Base-by-base conservation (phyloP, 148 eudicot species). In the Rheum nobile region DNA sequence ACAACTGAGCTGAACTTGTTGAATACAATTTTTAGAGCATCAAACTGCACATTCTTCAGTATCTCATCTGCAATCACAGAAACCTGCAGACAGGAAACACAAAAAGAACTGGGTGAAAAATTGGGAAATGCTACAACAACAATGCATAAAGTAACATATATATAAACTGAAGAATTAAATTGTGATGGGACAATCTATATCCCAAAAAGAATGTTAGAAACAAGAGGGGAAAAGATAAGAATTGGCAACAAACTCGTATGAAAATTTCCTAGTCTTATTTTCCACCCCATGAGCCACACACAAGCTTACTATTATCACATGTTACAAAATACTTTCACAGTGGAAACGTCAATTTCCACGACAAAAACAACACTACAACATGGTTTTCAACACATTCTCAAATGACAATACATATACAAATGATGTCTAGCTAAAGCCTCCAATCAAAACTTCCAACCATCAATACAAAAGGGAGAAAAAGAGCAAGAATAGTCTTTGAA, bases 31-130 rank as follows among this genome's bases (percentile, higher is more conserved):
- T 92, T 90, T 71, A 95, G 57, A n/a, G 99, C 99, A 81, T 95
- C 99, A 86, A 68, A 95, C 76, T 95, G 84, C 41, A 90, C 92
- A 76, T 90, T 90, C 84, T 95, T 95, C 83, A 95, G 79, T 75
- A 95, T 90, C 78, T 95, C 98, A 83, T 95, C 96, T 22, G 96
- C 98, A 76, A 95, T 68, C 61, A 84, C 93, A 75, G 98, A 85
- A 77, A 95, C 90, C 98, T 95, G 82, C n/a, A 77, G 43, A 63
- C n/a, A 32, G 3, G 72, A 67, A 38, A 52, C n/a, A 75, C 34
- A 26, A 46, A 19, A 38, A 43, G 19, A 41, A 42, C 43, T 17
- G 6, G 69, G 47, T 46, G 24, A 67, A 21, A n/a, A 67, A 11
- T 54, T 17, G 68, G 41, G 10, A 59, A 31, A 75, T 61, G 37